Percentiles rank a stretch among this genome's conserved stretches.
Evolutionary conservation across 495 filamentous ascomycete species (phyloP).

Genomic region (Annulohypoxylon moriforme): DNA sequence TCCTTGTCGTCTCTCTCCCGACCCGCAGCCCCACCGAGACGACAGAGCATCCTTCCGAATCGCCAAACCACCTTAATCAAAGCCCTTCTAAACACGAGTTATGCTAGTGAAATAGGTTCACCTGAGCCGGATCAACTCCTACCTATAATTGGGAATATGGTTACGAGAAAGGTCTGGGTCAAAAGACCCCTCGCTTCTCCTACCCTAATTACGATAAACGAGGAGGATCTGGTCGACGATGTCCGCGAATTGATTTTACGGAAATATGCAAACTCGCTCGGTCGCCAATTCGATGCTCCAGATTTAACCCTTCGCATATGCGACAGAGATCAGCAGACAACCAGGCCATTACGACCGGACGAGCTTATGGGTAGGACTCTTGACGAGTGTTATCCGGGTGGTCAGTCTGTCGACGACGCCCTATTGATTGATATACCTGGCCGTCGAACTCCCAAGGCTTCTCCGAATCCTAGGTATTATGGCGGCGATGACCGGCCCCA

Average conservation of each 20-base stretch:
- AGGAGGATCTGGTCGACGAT: conserved; percentile 95
- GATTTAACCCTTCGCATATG: conserved; percentile 88
- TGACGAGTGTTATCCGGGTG: conserved; percentile 88
- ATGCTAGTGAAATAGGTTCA: conserved; percentile 48
- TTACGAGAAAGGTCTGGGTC: conserved; percentile 92
- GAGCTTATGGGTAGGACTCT: conserved; percentile 82
- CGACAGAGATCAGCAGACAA: conserved; percentile 83
- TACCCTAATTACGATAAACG: conserved; percentile 84
- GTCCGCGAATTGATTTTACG: conserved; percentile 89
- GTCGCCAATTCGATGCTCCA: conserved; percentile 87
- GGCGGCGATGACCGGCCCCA: conserved; percentile 75
- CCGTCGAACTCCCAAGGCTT: conserved; percentile 85
- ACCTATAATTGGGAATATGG: conserved; percentile 63
- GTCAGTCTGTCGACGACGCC: conserved; percentile 90
- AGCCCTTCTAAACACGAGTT: conserved; percentile 54
- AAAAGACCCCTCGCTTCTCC: conserved; percentile 84
- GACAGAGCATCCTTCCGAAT: conserved; percentile 61
- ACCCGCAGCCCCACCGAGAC: conserved; percentile 48
- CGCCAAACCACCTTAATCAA: conserved; percentile 61
- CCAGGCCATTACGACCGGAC: conserved; percentile 83
- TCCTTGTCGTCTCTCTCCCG: conserved; percentile 41
- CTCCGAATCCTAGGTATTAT: conserved; percentile 68
- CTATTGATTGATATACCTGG: conserved; percentile 87
- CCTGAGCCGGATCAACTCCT: conserved; percentile 51
- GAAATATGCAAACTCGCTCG: conserved; percentile 94